Evolutionary conservation across 257 asterid genomes (phyloP), one percentile per base, ranked within the genome.

Genomic region (Mitragyna speciosa): DNA sequence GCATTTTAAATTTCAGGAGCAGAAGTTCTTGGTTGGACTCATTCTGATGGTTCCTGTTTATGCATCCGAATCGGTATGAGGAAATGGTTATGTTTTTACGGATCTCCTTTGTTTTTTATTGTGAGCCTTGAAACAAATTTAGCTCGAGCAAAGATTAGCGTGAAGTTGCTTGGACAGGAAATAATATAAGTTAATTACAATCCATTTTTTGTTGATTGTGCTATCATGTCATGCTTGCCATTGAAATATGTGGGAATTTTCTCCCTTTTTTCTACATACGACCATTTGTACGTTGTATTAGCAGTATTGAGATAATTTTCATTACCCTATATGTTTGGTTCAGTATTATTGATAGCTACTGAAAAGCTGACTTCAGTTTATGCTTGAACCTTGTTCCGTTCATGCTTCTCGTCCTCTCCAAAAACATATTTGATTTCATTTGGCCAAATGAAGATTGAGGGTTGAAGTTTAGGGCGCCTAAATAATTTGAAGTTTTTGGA

Each of bases 1-100:
- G 56, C 86, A 10, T 48, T 65, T 73, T 80, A 65, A 71, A 68
- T 88, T 89, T 80, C 98, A 95, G 99, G 99, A 95, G 90, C 99
- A 95, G 86, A 93, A 92, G 84, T 92, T 95, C 87, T 89, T 93
- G 92, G 77, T 95, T 78, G 99, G 95, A 70, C 92, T 95, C 76
- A 91, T 95, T 88, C 90, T 95, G 41, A 95, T 95, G 97, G 98
- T 95, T 84, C 99, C 99, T 83, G 99, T 95, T 86, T 95, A 95
- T 92, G 99, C 97, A 75, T 87, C 94, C 75, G 97, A 93, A 87
- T 95, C 98, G 95, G 97, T 93, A 88, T 78, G 81, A 83, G 66
- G 77, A 69, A 72, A 78, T 26, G 64, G 69, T 65, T 51, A 48
- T 26, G 51, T 70, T 81, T 75, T 79, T 61, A 6, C 75, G 12